Base-by-base conservation (phyloP, 2,329 filamentous ascomycete genomes). In the Apiospora phragmitis region DNA sequence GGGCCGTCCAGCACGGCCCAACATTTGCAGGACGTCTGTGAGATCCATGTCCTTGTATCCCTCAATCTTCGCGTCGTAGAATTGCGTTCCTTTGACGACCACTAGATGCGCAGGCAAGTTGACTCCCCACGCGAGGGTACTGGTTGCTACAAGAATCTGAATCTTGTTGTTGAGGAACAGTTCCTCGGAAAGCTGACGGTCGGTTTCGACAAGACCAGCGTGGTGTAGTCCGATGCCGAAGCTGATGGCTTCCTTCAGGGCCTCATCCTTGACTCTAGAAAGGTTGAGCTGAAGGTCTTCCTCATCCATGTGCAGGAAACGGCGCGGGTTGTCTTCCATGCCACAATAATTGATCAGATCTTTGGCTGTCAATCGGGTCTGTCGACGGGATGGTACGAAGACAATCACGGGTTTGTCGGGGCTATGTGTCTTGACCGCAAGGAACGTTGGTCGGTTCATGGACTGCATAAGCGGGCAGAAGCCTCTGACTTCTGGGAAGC, bases 391-490 rank as follows among this genome's bases (percentile, higher is more conserved):
- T 3, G 96, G 94, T 8, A 99, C 96, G 77, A 99, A 99, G 0
- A 99, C 96, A 80, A 99, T 99, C 11, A 98, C 96, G 0, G 96
- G 96, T 81, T 99, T 98, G 69, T 94, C 92, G 0, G 97, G 96
- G 55, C 95, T 98, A 81, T 99, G 97, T 14, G 92, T 94, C 81
- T 99, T 98, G 81, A 99, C 96, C 0, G 96, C 96, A 42, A 98
- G 85, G 82, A 98, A 99, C 0, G 96, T 98, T 1, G 96, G 96
- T 8, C 96, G 89, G 78, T 99, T 99, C 96, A 99, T 99, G 0
- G 94, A 97, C 82, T 98, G 95, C 96, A 99, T 99, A 74, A 99
- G 83, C 0, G 96, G 94, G 77, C 95, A 98, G 84, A 99, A 99
- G 0, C 96, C 96, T 71, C 95, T 90, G 75, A 96, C 92, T 78